Evolutionary conservation across 1,284 basidiomycete species (phyloP).

Genomic region (Cryptococcus sp.): DNA sequence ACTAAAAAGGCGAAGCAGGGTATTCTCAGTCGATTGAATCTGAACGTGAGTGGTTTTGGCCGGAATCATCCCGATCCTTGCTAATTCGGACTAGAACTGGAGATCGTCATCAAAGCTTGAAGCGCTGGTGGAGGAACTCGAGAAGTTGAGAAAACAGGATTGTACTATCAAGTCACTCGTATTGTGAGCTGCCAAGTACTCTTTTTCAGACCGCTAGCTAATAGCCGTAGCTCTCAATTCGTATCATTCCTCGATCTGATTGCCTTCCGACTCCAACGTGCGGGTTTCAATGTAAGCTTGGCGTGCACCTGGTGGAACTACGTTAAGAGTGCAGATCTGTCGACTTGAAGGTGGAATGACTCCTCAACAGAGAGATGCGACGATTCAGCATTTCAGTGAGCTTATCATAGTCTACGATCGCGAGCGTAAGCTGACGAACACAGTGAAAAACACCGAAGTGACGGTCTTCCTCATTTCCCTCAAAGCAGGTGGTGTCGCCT

Average conservation of each 20-base stretch:
- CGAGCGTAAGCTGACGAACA: background rate
- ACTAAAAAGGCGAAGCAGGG: constrained; percentile 71
- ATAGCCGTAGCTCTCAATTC: constrained; percentile 31
- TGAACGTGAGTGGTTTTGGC: constrained; percentile 60
- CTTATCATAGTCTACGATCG: constrained; percentile 1
- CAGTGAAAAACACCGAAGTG: constrained; percentile 87
- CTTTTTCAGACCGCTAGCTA: background rate
- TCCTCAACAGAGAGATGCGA: constrained; percentile 89
- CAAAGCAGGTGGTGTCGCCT: constrained; percentile 92
- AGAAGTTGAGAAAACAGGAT: constrained; percentile 75
- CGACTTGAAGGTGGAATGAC: constrained; percentile 96
- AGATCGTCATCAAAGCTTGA: constrained; percentile 96
- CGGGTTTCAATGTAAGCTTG: constrained; percentile 71
- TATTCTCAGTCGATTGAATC: constrained; percentile 82
- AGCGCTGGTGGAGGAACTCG: constrained; percentile 89
- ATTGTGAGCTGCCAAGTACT: constrained; percentile 60
- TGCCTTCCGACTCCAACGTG: constrained; percentile 84
- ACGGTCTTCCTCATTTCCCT: constrained; percentile 92
- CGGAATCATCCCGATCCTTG: background rate
- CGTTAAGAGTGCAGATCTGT: constrained; percentile 61
- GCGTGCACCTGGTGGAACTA: background rate
- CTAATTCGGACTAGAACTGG: constrained; percentile 58
- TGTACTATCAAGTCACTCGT: constrained; percentile 94
- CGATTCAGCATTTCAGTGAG: constrained; percentile 89
- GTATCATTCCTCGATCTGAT: constrained; percentile 63